These are phyloP conservation scores for Eucalyptus regnans DNA, from an alignment of 345 rosid genomes.

Conservation along the genomic window DNA sequence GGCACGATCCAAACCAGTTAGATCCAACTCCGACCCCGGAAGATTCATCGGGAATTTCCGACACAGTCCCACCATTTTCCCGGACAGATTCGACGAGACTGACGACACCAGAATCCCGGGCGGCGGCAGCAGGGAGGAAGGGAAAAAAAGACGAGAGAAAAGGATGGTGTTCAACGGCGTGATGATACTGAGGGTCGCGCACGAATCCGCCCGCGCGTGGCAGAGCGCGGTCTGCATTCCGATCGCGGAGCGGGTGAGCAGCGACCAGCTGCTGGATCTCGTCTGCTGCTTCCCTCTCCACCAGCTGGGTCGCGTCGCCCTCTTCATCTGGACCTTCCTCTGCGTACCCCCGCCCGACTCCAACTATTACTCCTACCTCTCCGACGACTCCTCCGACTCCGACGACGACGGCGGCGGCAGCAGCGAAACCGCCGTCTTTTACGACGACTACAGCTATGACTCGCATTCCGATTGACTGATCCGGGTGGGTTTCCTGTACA, in stretches of 20 bases:
- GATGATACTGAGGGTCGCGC: constrained; percentile 26
- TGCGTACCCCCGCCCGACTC: constrained; percentile 59
- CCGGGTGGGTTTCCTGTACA: neutral
- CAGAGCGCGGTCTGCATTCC: constrained; percentile 27
- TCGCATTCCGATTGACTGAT: neutral
- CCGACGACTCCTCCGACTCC: constrained; percentile 1
- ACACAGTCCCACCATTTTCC: neutral
- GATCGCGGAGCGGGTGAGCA: constrained; percentile 10
- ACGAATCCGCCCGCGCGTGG: constrained; percentile 32
- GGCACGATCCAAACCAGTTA: neutral
- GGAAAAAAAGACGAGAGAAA: neutral
- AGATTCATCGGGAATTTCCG: neutral
- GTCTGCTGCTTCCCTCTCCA: constrained; percentile 58
- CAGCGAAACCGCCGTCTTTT: constrained; percentile 4
- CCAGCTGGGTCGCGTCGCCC: constrained; percentile 48
- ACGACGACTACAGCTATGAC: constrained; percentile 17
- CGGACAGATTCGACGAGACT: neutral
- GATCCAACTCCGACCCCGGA: neutral
- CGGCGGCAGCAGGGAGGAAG: neutral
- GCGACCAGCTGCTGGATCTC: constrained; percentile 47
- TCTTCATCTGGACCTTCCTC: constrained; percentile 42
- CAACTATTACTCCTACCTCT: constrained; percentile 20
- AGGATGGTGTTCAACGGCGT: constrained; percentile 50
- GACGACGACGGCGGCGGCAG: constrained; percentile 3
- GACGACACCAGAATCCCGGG: neutral